Base-by-base conservation (phyloP, 495 filamentous ascomycete genomes). In the Trichoderma orchidacearum region DNA sequence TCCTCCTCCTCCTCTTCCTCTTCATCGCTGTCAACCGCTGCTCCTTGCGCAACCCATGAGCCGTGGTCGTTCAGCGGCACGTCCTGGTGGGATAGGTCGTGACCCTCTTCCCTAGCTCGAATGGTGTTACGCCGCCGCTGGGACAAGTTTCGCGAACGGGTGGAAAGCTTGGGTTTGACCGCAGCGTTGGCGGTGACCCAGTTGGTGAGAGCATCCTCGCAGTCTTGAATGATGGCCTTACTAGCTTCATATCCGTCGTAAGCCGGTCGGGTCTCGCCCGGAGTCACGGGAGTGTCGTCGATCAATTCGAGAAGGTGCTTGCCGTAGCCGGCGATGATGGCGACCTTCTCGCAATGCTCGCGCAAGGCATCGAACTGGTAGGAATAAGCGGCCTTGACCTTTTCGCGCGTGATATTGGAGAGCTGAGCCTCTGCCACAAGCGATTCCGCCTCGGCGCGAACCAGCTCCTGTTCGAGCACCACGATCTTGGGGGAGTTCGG, bases 201-300 rank as follows among this genome's bases (percentile, higher is more conserved):
- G 75, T 96, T 96, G 61, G 89, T 96, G 52, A 98, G 84, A 5
- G 94, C 80, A 63, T 97, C 90, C 69, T 98, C 93, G 70, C 93
- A 98, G 70, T 98, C 93, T 75, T 97, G 94, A 70, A 98, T 97
- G 74, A 98, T 97, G 55, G 86, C 90, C 75, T 97, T 97, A 81
- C 87, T 93, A 59, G 91, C 91, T 63, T 98, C 93, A 69, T 98
- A 98, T 59, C 93, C 94, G 65, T 98, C 93, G 69, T 98, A 98
- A 0, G 94, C 90, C 45, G 89, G 80, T 59, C 93, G 89, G 11
- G 93, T 97, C 78, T 98, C 93, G 59, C 93, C 93, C 5, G 93
- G 93, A 3, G 93, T 98, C 53, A 98, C 93, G 3, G 93, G 91
- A 5, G 89, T 93, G 65, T 97, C 93, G 68, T 98, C 94, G 58